These are phyloP conservation scores for Aspergillus niger DNA, from an alignment of 2,329 filamentous ascomycete genomes.

Conservation along the genomic window DNA sequence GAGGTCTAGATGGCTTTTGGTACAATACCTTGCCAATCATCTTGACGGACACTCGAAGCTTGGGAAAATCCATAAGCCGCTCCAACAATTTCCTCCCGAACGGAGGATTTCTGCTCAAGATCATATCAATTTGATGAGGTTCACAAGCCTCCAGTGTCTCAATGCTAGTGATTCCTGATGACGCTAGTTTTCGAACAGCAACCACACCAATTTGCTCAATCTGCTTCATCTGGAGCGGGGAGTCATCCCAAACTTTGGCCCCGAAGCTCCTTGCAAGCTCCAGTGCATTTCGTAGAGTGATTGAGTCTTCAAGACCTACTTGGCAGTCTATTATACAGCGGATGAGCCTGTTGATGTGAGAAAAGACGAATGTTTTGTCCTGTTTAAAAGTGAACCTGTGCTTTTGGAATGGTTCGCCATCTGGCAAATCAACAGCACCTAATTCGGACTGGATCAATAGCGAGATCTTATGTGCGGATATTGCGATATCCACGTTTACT, in stretches of 20 bases:
- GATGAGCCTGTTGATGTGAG: slow-evolving; percentile 68
- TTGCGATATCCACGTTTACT: slow-evolving; percentile 66
- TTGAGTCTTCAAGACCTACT: slow-evolving; percentile 62
- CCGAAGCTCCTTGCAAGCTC: slow-evolving; percentile 76
- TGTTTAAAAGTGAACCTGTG: slow-evolving; percentile 59
- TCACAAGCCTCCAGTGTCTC: slow-evolving; percentile 69
- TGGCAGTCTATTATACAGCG: slow-evolving; percentile 78
- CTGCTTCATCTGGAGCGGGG: slow-evolving; percentile 78
- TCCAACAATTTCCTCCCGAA: slow-evolving; percentile 73
- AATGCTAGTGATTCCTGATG: slow-evolving; percentile 70
- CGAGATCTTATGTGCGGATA: slow-evolving; percentile 72
- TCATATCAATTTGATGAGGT: slow-evolving; percentile 71
- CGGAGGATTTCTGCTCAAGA: slow-evolving; percentile 77
- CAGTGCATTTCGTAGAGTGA: slow-evolving; percentile 68
- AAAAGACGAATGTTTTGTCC: slow-evolving; percentile 67
- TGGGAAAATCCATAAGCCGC: slow-evolving; percentile 70
- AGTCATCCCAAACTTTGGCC: slow-evolving; percentile 79
- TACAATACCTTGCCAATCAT: slow-evolving; percentile 49
- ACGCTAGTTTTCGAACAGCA: slow-evolving; percentile 71
- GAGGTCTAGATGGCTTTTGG: slow-evolving; percentile 29
- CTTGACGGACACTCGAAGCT: slow-evolving; percentile 58
- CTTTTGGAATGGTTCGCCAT: slow-evolving; percentile 59
- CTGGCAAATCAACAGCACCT: slow-evolving; percentile 64
- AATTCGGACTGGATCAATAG: slow-evolving; percentile 76
- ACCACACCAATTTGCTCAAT: slow-evolving; percentile 76